phyloP scores from a whole-genome alignment of 441 rosid genomes.

The Oxalis stricta region DNA sequence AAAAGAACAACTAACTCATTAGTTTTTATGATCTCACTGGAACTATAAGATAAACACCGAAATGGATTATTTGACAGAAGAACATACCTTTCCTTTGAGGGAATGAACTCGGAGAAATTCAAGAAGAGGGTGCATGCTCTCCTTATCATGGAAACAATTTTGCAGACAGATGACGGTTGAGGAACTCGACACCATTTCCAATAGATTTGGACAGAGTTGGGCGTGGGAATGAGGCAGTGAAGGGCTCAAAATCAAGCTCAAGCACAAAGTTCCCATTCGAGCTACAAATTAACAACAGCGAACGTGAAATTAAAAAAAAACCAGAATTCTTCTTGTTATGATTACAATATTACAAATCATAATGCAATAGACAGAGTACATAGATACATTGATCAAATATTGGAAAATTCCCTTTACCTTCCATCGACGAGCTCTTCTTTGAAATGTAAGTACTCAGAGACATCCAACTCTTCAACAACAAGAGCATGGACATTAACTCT shows the following conservation, averaged over 20 bases:
- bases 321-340: too few relatives aligned
- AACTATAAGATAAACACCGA: too few relatives aligned
- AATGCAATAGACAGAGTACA: neutral
- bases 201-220: conserved; percentile 82
- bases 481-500: conserved; percentile 72
- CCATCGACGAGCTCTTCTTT: conserved; percentile 92
- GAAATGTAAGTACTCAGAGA: conserved; percentile 67
- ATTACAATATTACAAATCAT: neutral
- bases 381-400: neutral
- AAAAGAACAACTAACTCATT: conserved; percentile 5
- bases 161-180: conserved; percentile 88
- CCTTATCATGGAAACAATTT: conserved; percentile 90
- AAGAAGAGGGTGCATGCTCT: conserved; percentile 74
- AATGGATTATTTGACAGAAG: neutral
- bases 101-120: conserved; percentile 73
- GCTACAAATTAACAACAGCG: conserved; percentile 18
- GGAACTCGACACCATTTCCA: conserved; percentile 93
- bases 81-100: conserved; percentile 69
- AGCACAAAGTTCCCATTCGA: conserved; percentile 66
- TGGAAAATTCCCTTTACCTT: conserved; percentile 24
- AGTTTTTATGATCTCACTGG: neutral
- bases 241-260: conserved; percentile 88
- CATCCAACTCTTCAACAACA: conserved; percentile 59
- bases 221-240: conserved; percentile 70
- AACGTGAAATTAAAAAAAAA: neutral